phyloP scores from a whole-genome alignment of 2,329 filamentous ascomycete species.

The Colletotrichum plurivorum region DNA sequence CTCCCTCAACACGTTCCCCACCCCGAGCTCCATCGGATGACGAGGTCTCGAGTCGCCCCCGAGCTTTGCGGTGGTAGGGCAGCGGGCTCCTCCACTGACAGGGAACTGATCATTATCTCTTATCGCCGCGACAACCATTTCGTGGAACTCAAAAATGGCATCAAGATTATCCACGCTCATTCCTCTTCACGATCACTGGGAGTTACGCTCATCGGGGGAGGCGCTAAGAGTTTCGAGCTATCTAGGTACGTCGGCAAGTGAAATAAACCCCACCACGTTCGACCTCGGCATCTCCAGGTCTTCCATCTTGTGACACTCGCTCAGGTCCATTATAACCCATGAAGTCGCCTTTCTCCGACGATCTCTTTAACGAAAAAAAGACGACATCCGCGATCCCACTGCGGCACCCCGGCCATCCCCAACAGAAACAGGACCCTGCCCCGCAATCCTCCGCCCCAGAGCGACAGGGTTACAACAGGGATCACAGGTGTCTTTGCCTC shows the following conservation, averaged over 20 bases:
- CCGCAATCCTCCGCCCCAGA: conserved; percentile 35
- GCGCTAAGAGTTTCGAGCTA: not conserved
- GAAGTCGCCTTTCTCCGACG: conserved; percentile 11
- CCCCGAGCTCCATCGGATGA: conserved; percentile 35
- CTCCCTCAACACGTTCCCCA: conserved; percentile 38
- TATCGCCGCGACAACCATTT: conserved; percentile 28
- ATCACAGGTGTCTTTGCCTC: conserved; percentile 24
- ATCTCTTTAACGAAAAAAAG: conserved; percentile 24
- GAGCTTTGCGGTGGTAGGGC: conserved; percentile 23
- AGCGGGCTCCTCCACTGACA: conserved; percentile 12
- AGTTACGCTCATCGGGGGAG: not conserved
- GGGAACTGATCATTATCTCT: conserved; percentile 20
- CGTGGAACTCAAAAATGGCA: conserved; percentile 11
- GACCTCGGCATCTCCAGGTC: conserved; percentile 25
- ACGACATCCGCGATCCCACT: conserved; percentile 34
- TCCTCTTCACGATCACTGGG: conserved; percentile 2
- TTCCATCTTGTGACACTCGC: conserved; percentile 16
- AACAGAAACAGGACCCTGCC: conserved; percentile 41
- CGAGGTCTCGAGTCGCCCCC: conserved; percentile 35
- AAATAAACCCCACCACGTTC: not conserved
- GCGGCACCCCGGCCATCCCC: conserved; percentile 38
- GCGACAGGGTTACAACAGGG: conserved; percentile 27
- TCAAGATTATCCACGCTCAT: not conserved
- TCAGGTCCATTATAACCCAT: not conserved
- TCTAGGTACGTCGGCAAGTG: not conserved